Base-by-base conservation (phyloP, 345 rosid species). In the Viola odorata region DNA sequence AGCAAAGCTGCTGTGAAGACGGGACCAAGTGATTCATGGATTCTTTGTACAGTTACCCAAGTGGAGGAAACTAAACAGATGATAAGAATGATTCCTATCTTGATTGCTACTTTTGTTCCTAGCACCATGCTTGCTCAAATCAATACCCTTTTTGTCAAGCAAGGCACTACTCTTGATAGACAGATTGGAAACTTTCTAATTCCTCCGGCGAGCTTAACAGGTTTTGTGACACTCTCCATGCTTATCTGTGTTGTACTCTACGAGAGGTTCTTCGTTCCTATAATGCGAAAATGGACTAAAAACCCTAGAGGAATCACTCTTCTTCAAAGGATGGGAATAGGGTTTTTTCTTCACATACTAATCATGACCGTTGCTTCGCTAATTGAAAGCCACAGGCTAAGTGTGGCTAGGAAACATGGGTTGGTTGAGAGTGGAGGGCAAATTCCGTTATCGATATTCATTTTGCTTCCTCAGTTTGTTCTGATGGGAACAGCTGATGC, bases 11-110 rank as follows among this genome's bases (percentile, higher is more conserved):
- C 89, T 47, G 80, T 88, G 32, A 79, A 77, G 66, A 80, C 89
- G 41, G 84, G 78, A n/a, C 53, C 79, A 50, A 75, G 64, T 0
- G 69, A 68, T 64, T 72, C 81, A 13, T 94, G 95, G 96, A 70
- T 62, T 73, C 71, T 87, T 0, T 86, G 96, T 70, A 53, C 96
- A 7, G 87, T 81, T 12, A 88, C 95, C 17, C 91, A 90, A 80
- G 97, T 94, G 0, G 99, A 94, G 74, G 99, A 94, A 70, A 90
- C 99, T 11, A 94, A 94, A 51, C 96, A 94, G 63, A 90, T 88
- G 92, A 49, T 94, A 13, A 70, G 86, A 73, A 90, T 94, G 99
- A 73, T 94, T 48, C 97, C 95, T 0, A 77, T 94, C 61, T 45
- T 81, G 74, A 36, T 84, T 32, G 71, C 85, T 16, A 90, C 95